phyloP scores from a whole-genome alignment of 257 asterid species.

The Solanum medicagineum region DNA sequence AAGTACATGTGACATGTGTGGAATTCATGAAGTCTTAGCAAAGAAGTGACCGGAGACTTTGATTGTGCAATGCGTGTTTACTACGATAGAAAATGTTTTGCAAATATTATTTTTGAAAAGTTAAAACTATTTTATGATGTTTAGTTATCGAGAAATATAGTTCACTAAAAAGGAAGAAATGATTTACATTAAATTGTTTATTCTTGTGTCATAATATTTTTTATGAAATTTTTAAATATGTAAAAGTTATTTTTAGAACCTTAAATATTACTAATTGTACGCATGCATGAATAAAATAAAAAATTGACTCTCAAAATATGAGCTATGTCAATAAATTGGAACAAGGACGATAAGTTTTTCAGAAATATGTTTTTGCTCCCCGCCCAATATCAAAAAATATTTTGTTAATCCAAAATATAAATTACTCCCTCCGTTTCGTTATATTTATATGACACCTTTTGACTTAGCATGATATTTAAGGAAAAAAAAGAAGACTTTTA shows the following conservation, averaged over 20 bases:
- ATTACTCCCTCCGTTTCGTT: accelerated
- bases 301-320: too few species aligned
- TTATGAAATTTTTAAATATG: too few species aligned
- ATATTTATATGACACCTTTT: too few species aligned
- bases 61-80: not conserved
- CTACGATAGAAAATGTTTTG: not conserved
- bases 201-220: too few species aligned
- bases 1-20: not conserved
- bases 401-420: not conserved
- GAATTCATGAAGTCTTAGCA: not conserved
- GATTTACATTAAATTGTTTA: not conserved
- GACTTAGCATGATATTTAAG: too few species aligned
- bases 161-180: not conserved
- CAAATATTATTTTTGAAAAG: not conserved
- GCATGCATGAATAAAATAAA: too few species aligned
- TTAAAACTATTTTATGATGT: not conserved
- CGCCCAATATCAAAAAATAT: not conserved
- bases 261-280: too few species aligned
- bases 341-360: not conserved
- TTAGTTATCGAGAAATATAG: not conserved
- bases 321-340: too few species aligned
- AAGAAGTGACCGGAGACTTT: not conserved
- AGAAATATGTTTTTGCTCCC: not conserved
- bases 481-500: too few species aligned
- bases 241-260: too few species aligned